A percentile compares a stretch with the other conserved stretches of the same genome.
Evolutionary conservation across 2,329 filamentous ascomycete genomes (phyloP).

Genomic region (Nigrospora oryzae): DNA sequence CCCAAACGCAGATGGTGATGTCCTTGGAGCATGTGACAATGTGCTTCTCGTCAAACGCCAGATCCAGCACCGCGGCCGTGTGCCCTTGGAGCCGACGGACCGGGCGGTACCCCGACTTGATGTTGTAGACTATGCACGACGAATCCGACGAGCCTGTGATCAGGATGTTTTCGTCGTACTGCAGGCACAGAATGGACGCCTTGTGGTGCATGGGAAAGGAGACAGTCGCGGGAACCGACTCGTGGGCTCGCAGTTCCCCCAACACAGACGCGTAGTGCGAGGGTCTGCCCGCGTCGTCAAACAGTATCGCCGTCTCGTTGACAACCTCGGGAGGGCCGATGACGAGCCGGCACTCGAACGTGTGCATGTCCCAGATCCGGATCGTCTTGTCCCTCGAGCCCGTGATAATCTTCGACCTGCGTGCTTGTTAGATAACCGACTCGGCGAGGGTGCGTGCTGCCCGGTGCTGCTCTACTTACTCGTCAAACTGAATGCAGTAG

Average conservation of each 20-base stretch:
- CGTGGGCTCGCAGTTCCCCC: conserved; percentile 34
- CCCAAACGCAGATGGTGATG: conserved; percentile 88
- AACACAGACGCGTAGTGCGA: conserved; percentile 47
- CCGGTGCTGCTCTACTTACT: conserved; percentile 46
- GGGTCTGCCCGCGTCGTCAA: conserved; percentile 40
- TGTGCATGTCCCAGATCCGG: conserved; percentile 91
- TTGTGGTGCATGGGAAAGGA: conserved; percentile 66
- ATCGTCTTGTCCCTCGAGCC: conserved; percentile 94
- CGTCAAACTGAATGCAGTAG: conserved; percentile 96
- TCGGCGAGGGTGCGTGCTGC: conserved; percentile 6
- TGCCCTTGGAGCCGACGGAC: conserved; percentile 72
- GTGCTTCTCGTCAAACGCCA: conserved; percentile 84
- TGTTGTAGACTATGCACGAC: conserved; percentile 84
- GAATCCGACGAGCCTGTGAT: conserved; percentile 92
- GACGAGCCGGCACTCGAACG: conserved; percentile 73
- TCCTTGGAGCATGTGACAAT: conserved; percentile 98
- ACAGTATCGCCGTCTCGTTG: conserved; percentile 39
- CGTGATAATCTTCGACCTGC: conserved; percentile 86
- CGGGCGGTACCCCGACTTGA: conserved; percentile 70
- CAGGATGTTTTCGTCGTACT: conserved; percentile 87
- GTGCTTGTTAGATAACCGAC: not conserved
- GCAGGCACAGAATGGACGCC: conserved; percentile 87
- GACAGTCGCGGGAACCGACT: conserved; percentile 44
- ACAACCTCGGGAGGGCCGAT: conserved; percentile 71
- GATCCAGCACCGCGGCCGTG: conserved; percentile 81